Conservation (phyloP, 306 rosid species). For the Citrullus mucosospermus region DNA sequence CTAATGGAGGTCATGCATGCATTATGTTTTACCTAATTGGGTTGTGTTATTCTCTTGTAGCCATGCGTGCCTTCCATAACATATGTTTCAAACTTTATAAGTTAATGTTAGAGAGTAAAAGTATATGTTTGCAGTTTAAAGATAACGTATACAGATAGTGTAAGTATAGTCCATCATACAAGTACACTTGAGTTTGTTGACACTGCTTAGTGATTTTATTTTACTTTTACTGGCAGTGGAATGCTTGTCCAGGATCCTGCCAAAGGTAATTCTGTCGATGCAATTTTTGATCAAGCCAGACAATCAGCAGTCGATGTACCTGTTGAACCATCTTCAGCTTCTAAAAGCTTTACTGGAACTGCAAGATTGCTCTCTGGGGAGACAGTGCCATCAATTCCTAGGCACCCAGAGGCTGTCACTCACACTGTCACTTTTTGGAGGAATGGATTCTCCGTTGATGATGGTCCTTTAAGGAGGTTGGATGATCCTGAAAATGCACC, state of each 20-base stretch:
- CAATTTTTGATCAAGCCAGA: conserved; percentile 53
- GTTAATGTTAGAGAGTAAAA: background rate
- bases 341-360: conserved; percentile 60
- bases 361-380: conserved; percentile 87
- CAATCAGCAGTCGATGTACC: conserved; percentile 39
- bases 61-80: background rate
- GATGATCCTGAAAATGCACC: conserved; percentile 95
- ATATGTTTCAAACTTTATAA: background rate
- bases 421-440: conserved; percentile 80
- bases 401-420: conserved; percentile 27
- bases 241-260: conserved; percentile 88
- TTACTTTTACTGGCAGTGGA: conserved; percentile 40
- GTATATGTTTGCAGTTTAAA: background rate
- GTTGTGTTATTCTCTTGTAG: background rate
- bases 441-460: conserved; percentile 78
- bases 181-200: background rate
- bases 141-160: background rate
- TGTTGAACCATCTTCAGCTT: conserved; percentile 32
- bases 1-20: background rate
- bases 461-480: conserved; percentile 87
- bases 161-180: background rate
- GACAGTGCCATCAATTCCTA: conserved; percentile 48
- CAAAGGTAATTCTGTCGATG: conserved; percentile 45
- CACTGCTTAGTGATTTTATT: background rate
- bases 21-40: background rate